These are phyloP conservation scores for Leishmania tropica DNA, from an alignment of 208 protist genomes.

Conservation along the genomic window DNA sequence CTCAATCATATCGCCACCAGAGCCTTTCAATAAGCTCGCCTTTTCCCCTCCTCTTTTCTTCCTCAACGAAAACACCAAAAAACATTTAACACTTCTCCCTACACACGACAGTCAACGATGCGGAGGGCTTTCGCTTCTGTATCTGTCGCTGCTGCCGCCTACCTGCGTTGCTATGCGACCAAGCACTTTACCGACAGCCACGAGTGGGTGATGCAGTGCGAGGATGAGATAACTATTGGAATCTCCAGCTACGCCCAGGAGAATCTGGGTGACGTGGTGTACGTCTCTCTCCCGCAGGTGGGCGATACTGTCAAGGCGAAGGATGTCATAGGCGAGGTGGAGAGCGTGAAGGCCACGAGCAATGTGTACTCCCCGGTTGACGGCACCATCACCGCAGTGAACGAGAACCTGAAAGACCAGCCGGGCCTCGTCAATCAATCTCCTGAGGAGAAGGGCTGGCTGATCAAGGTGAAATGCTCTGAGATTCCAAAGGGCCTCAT, in stretches of 20 bases:
- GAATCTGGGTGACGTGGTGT: constrained; percentile 92
- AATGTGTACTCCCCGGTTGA: constrained; percentile 89
- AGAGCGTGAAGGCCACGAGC: constrained; percentile 94
- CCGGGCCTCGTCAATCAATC: constrained; percentile 88
- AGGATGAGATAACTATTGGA: constrained; percentile 75
- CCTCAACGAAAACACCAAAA: neutral
- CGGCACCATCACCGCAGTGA: constrained; percentile 83
- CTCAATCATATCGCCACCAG: neutral
- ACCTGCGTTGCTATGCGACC: constrained; percentile 67
- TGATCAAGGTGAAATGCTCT: constrained; percentile 84
- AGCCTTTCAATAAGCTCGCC: neutral
- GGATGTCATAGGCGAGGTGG: constrained; percentile 86
- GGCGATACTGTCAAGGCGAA: constrained; percentile 73
- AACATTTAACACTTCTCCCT: neutral
- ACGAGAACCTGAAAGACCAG: constrained; percentile 86
- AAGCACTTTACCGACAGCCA: constrained; percentile 90
- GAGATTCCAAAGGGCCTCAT: constrained; percentile 80
- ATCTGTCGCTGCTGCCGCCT: constrained; percentile 31
- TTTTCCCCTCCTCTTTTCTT: neutral
- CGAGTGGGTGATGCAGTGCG: constrained; percentile 86
- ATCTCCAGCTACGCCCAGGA: constrained; percentile 90
- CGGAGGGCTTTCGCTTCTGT: constrained; percentile 41
- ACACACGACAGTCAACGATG: constrained; percentile 37
- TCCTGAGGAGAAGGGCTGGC: constrained; percentile 87
- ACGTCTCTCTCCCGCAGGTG: constrained; percentile 89